Percentiles rank a stretch among this genome's conserved stretches.
Conservation (phyloP, 1,284 basidiomycete genomes). For the Gymnopus androsaceus region DNA sequence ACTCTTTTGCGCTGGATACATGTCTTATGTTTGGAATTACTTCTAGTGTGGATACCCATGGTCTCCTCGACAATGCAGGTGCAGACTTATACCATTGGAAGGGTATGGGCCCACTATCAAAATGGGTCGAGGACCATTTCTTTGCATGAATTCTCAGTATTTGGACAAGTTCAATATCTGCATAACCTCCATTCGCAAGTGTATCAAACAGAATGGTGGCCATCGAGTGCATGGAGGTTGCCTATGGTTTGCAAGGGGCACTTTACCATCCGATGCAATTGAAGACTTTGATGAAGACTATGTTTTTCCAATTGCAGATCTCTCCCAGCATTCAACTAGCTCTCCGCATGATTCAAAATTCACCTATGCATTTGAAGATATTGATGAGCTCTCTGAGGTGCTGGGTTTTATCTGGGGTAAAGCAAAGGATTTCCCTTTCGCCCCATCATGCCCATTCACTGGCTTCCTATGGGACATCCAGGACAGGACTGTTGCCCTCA, state of each 20-base stretch:
- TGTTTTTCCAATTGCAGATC: conserved; percentile 23
- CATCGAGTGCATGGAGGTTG: conserved; percentile 26
- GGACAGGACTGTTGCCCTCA: no score
- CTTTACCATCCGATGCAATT: conserved; percentile 18
- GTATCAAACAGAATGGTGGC: conserved; percentile 22
- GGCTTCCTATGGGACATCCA: no score
- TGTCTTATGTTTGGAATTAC: conserved; percentile 32
- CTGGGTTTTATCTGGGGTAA: conserved; percentile 37
- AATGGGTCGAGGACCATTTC: conserved; percentile 45
- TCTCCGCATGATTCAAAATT: conserved; percentile 18
- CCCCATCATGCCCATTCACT: no score
- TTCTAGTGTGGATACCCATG: conserved; percentile 33
- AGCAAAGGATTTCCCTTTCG: conserved; percentile 32
- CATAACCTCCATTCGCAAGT: not conserved
- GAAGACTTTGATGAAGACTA: conserved; percentile 36
- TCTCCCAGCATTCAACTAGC: conserved; percentile 14
- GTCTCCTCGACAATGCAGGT: conserved; percentile 30
- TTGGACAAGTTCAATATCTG: conserved; percentile 26
- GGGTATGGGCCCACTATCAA: conserved; percentile 35
- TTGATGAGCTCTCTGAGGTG: conserved; percentile 26
- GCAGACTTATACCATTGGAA: conserved; percentile 27
- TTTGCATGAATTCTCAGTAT: conserved; percentile 32
- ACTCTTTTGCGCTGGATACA: conserved; percentile 29
- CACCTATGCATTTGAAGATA: conserved; percentile 28
- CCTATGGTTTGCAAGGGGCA: conserved; percentile 32